phyloP scores from a whole-genome alignment of 495 filamentous ascomycete species.

The Haplographium delicatum region DNA sequence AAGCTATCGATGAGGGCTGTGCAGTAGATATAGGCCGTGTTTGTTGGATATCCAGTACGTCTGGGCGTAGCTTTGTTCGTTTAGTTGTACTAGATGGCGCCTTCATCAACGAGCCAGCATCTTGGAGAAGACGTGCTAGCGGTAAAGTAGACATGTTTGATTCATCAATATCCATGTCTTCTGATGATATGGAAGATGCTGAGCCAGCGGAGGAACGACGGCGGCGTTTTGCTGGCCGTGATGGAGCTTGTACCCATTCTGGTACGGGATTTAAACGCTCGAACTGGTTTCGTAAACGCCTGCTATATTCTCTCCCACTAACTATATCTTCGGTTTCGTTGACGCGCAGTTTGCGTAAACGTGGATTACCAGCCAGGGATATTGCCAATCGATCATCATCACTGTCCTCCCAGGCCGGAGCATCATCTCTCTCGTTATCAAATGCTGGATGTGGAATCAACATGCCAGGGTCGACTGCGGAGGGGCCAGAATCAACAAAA shows the following conservation, averaged over 20 bases:
- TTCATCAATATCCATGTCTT: conserved; percentile 55
- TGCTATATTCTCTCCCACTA: conserved; percentile 78
- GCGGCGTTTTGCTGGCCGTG: conserved; percentile 46
- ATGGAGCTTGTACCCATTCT: conserved; percentile 62
- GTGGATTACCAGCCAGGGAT: conserved; percentile 67
- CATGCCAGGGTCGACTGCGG: conserved; percentile 43
- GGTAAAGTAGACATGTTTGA: conserved; percentile 63
- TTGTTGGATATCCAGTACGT: conserved; percentile 77
- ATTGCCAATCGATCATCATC: conserved; percentile 85
- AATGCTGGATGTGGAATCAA: conserved; percentile 28
- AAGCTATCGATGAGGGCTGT: conserved; percentile 69
- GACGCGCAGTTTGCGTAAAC: conserved; percentile 73
- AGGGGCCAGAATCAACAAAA: conserved; percentile 59
- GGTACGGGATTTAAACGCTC: conserved; percentile 73
- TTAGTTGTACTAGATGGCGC: conserved; percentile 38
- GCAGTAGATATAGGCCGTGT: conserved; percentile 45
- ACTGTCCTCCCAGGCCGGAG: conserved; percentile 84
- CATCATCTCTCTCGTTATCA: conserved; percentile 32
- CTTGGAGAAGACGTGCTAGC: conserved; percentile 72
- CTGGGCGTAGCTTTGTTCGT: conserved; percentile 67
- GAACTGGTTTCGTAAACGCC: conserved; percentile 74
- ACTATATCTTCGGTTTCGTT: conserved; percentile 80
- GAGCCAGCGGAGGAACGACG: conserved; percentile 43
- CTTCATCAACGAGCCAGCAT: conserved; percentile 50
- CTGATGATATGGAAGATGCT: conserved; percentile 35